Evolutionary conservation across 441 rosid genomes (phyloP).

Genomic region (Populus hybrid): DNA sequence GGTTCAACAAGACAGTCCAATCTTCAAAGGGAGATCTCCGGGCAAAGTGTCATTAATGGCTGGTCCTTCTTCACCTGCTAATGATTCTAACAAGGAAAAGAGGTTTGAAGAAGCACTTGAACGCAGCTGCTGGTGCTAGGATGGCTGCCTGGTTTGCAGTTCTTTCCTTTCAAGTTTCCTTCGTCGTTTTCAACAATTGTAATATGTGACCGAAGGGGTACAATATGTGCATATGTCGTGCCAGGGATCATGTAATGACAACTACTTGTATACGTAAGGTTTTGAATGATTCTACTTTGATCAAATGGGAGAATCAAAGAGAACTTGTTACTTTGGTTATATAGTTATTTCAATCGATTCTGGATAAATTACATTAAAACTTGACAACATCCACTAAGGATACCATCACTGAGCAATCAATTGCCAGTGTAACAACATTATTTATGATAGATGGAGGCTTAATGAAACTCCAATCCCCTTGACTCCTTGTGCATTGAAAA

Average conservation of each 20-base stretch:
- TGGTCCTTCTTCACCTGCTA: background rate
- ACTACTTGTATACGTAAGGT: background rate
- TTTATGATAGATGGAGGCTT: background rate
- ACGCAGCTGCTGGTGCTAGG: background rate
- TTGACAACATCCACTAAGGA: background rate
- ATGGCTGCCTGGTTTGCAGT: background rate
- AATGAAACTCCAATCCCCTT: background rate
- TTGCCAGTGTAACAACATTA: background rate
- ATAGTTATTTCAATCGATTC: background rate
- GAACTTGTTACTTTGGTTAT: background rate
- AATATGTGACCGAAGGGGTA: background rate
- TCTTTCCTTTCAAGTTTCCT: background rate
- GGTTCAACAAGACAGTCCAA: background rate
- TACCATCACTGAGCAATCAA: background rate
- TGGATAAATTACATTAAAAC: background rate
- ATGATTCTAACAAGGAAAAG: background rate
- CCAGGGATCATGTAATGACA: background rate
- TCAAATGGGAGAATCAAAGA: background rate
- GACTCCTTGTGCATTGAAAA: background rate
- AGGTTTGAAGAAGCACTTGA: background rate
- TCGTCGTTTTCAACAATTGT: background rate
- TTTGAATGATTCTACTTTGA: background rate
- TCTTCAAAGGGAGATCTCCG: background rate
- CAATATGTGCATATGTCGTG: background rate
- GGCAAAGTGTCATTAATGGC: background rate